A percentile compares a stretch with the other conserved stretches of the same genome.
phyloP scores from a whole-genome alignment of 176 grass and related monocot species.

The Cymbopogon citratus region DNA sequence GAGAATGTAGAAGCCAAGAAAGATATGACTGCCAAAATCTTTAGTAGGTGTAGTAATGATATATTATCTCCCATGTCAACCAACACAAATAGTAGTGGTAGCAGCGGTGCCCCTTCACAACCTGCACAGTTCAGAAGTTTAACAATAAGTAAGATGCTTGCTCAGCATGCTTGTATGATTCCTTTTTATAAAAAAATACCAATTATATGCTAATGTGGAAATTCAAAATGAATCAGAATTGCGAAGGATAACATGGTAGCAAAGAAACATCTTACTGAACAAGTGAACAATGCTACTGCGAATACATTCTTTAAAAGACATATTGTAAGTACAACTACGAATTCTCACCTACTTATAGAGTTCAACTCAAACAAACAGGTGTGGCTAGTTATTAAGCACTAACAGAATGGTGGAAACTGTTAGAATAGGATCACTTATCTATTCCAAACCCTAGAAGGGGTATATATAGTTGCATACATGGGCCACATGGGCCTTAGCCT shows the following conservation, averaged over 20 bases:
- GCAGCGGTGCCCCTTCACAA: conserved; percentile 77
- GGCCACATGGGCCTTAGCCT: no score
- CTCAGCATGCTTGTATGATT: not conserved
- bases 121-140: conserved; percentile 53
- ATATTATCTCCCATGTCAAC: conserved; percentile 95
- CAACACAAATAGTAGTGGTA: conserved; percentile 87
- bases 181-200: not conserved
- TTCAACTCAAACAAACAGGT: not conserved
- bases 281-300: not conserved
- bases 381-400: not conserved
- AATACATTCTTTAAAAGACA: not conserved
- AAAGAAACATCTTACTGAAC: not conserved
- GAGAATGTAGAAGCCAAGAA: conserved; percentile 91
- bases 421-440: no score
- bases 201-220: not conserved
- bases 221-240: not conserved
- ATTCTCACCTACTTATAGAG: not conserved
- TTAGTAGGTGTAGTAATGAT: conserved; percentile 76
- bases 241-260: not conserved
- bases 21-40: conserved; percentile 93
- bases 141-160: conserved; percentile 8
- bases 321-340: conserved; percentile 8
- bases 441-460: no score
- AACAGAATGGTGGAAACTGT: not conserved
- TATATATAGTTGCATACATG: no score